Percentiles rank a stretch among this genome's conserved stretches.
phyloP scores from a whole-genome alignment of 495 filamentous ascomycete species.

The Sabuloglossum arenarium region DNA sequence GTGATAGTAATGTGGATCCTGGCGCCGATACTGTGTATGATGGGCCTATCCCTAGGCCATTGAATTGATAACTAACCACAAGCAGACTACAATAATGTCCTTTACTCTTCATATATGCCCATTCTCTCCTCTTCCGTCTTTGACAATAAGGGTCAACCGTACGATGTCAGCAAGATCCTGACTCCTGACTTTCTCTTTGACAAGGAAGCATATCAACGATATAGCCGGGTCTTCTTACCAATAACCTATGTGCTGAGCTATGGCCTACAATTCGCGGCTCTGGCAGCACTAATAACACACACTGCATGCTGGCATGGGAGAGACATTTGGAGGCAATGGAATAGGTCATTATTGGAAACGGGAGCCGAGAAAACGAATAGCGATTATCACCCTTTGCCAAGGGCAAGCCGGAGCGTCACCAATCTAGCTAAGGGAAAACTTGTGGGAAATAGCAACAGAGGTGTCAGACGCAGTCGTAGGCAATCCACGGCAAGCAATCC shows the following conservation, averaged over 20 bases:
- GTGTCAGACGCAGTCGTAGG: background rate
- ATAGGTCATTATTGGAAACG: constrained; percentile 25
- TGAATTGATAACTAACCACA: background rate
- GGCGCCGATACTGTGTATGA: constrained; percentile 49
- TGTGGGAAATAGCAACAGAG: background rate
- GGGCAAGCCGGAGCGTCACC: constrained; percentile 4
- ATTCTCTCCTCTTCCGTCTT: constrained; percentile 57
- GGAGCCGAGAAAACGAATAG: constrained; percentile 19
- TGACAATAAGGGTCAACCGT: constrained; percentile 57
- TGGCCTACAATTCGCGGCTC: constrained; percentile 58
- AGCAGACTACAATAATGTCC: constrained; percentile 46
- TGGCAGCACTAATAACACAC: constrained; percentile 51
- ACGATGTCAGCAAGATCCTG: constrained; percentile 56
- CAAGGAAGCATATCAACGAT: constrained; percentile 43
- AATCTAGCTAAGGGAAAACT: background rate
- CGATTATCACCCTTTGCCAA: constrained; percentile 22
- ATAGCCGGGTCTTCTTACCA: constrained; percentile 62
- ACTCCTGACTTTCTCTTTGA: constrained; percentile 55
- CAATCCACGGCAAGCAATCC: constrained; percentile 11
- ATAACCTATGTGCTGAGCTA: constrained; percentile 71
- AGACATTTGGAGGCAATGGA: constrained; percentile 48
- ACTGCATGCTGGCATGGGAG: constrained; percentile 53
- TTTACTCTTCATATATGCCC: constrained; percentile 65
- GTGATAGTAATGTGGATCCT: constrained; percentile 79
- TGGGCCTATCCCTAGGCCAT: constrained; percentile 8